Percentiles rank a stretch among this genome's conserved stretches.
Evolutionary conservation across 139 green algal genomes (phyloP).

Genomic region (Nannochloris sp.): DNA sequence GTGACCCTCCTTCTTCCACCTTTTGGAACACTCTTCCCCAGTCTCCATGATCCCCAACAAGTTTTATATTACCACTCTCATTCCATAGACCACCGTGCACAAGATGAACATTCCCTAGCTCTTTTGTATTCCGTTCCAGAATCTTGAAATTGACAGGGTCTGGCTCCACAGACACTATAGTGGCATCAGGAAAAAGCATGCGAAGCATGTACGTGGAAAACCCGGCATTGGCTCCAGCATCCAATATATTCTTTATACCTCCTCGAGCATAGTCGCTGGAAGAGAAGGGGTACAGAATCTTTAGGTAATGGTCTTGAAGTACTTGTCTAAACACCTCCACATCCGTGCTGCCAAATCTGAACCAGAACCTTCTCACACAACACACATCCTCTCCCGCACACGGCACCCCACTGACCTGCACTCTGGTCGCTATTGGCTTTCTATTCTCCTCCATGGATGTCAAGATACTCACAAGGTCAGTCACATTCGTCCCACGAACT

Average conservation of each 20-base stretch:
- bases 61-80: neutral
- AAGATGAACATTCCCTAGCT: constrained; percentile 1
- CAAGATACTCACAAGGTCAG: too few relatives aligned
- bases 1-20: constrained; percentile 2
- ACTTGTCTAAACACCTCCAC: neutral
- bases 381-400: neutral
- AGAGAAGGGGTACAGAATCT: neutral
- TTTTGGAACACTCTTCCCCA: constrained; percentile 20
- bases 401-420: too few relatives aligned
- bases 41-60: constrained; percentile 2
- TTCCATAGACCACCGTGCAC: constrained; percentile 24
- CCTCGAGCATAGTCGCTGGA: neutral
- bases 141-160: constrained; percentile 12
- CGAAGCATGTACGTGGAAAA: constrained; percentile 19
- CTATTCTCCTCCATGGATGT: too few relatives aligned
- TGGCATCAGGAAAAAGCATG: constrained; percentile 19
- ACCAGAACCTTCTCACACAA: neutral
- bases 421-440: too few relatives aligned
- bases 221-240: constrained; percentile 16
- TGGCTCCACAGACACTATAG: constrained; percentile 14
- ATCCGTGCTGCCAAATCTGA: neutral
- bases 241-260: neutral
- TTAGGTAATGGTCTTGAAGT: neutral
- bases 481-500: too few relatives aligned
- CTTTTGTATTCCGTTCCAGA: constrained; percentile 13